Percentiles rank a stretch among this genome's conserved stretches.
phyloP scores from a whole-genome alignment of 768 basidiomycete genomes.

The Rhizopogon rudus region DNA sequence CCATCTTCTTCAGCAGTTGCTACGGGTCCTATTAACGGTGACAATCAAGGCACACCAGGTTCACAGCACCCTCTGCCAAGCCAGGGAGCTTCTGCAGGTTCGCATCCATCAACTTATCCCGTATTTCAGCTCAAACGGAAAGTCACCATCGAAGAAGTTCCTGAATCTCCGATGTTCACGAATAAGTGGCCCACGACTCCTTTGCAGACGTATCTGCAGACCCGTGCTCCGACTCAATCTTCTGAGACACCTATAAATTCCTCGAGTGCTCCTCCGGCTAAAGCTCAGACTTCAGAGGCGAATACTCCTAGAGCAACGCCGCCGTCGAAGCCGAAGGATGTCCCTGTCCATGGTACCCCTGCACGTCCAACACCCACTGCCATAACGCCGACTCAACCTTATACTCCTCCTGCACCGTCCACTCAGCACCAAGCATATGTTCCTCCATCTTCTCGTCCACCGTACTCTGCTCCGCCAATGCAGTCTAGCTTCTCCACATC shows the following conservation, averaged over 20 bases:
- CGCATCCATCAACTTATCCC: conserved; percentile 3
- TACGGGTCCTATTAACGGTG: not conserved
- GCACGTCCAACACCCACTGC: not conserved
- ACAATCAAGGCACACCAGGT: not conserved
- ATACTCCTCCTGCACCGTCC: not conserved
- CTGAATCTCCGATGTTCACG: conserved; percentile 13
- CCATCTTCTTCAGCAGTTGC: not conserved
- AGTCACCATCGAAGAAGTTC: conserved; percentile 24
- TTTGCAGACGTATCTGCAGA: conserved; percentile 3
- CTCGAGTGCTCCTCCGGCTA: not conserved
- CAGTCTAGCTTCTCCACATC: conserved; percentile 11
- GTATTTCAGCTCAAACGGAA: conserved; percentile 14
- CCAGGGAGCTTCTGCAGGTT: not conserved
- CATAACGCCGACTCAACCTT: not conserved
- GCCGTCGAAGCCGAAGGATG: conserved; percentile 17
- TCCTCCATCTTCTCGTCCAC: conserved; percentile 11
- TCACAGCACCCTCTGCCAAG: not conserved
- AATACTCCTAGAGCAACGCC: conserved; percentile 15
- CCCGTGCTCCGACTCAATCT: conserved; percentile 5
- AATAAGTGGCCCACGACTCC: conserved; percentile 7
- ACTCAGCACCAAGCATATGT: conserved; percentile 6
- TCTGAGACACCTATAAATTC: conserved; percentile 6
- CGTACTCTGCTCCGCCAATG: conserved; percentile 17
- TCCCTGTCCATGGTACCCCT: not conserved
- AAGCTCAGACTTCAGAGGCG: conserved; percentile 8